phyloP scores from a whole-genome alignment of 495 filamentous ascomycete genomes.

The Trichocladium antarcticum region DNA sequence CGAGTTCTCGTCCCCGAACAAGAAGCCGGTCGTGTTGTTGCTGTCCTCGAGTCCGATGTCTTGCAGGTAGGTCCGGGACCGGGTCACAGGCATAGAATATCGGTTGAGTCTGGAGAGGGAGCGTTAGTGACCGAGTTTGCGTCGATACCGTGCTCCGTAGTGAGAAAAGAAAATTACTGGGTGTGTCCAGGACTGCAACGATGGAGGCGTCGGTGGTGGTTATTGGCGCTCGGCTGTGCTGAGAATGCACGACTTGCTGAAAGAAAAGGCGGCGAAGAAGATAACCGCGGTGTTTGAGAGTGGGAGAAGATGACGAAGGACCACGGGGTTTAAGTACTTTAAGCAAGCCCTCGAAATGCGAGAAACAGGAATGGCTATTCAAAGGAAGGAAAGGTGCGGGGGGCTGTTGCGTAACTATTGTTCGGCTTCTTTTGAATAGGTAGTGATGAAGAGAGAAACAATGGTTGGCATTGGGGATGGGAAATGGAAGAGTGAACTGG shows the following conservation, averaged over 20 bases:
- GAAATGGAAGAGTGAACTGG: background rate
- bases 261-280: background rate
- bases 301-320: background rate
- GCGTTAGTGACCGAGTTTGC: slow-evolving; percentile 12
- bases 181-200: background rate
- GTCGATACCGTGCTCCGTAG: background rate
- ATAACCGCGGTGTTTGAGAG: background rate
- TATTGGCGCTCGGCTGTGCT: background rate
- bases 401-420: background rate
- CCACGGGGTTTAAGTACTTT: background rate
- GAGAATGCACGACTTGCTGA: background rate
- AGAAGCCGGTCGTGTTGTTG: slow-evolving; percentile 62
- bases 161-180: slow-evolving; percentile 1
- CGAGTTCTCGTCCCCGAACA: slow-evolving; percentile 75
- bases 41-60: slow-evolving; percentile 53
- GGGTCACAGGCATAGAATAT: slow-evolving; percentile 79
- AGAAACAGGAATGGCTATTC: background rate
- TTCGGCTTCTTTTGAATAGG: background rate
- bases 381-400: background rate
- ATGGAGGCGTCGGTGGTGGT: background rate
- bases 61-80: slow-evolving; percentile 47
- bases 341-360: background rate
- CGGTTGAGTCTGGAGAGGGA: slow-evolving; percentile 53
- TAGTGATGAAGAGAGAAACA: background rate
- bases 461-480: background rate